Conservation (phyloP, 164 flowering plant genomes). For the Macadamia tetraphylla region DNA sequence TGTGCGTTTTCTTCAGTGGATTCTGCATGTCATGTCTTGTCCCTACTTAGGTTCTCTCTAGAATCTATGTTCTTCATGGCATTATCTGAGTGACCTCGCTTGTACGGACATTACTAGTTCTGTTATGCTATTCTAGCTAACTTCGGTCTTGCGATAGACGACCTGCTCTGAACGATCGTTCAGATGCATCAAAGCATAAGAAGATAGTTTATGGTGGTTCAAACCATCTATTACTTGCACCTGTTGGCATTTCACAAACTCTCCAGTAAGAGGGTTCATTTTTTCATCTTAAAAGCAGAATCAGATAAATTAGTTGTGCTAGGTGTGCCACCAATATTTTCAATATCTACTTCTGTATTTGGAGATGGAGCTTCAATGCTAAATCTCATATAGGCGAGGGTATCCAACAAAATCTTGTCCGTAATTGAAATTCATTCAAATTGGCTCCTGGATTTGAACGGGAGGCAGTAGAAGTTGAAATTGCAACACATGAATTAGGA, state of each 20-base stretch:
- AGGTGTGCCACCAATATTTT: neutral
- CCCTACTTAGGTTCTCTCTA: neutral
- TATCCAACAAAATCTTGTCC: no score
- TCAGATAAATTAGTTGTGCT: no score
- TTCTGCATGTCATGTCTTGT: neutral
- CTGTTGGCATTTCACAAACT: no score
- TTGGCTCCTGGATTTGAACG: constrained; percentile 15
- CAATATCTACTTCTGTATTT: constrained; percentile 12
- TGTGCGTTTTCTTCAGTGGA: neutral
- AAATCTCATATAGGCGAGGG: neutral
- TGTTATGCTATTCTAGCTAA: neutral
- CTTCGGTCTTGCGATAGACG: no score
- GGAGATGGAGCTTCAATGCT: constrained; percentile 2
- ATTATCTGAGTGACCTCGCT: neutral
- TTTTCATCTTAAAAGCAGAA: no score
- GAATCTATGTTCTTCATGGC: neutral
- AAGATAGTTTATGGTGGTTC: no score
- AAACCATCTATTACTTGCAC: no score
- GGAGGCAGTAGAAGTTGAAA: constrained; percentile 11
- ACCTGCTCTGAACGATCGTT: no score
- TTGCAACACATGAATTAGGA: constrained; percentile 19
- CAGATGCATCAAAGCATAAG: no score
- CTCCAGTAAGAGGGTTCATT: no score
- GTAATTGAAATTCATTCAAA: no score
- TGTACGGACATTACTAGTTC: neutral